phyloP scores from a whole-genome alignment of 2,329 filamentous ascomycete species.

The Colletotrichum falcatum region DNA sequence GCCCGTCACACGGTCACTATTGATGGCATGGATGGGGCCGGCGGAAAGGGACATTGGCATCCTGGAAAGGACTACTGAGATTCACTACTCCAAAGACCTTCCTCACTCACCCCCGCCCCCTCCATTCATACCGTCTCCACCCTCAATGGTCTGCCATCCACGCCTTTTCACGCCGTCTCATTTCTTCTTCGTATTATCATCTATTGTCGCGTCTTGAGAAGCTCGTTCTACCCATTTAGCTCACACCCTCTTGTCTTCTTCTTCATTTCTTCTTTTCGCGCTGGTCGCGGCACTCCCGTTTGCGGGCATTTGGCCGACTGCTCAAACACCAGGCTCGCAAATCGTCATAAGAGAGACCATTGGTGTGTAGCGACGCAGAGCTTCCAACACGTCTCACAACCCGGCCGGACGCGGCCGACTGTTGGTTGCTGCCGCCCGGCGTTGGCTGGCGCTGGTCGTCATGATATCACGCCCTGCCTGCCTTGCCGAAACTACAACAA shows the following conservation, averaged over 20 bases:
- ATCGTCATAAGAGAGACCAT: background rate
- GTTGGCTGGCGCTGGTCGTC: slow-evolving; percentile 24
- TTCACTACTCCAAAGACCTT: slow-evolving; percentile 21
- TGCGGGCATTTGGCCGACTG: background rate
- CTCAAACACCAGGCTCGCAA: background rate
- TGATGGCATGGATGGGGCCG: slow-evolving; percentile 20
- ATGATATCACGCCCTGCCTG: slow-evolving; percentile 30
- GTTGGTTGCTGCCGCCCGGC: slow-evolving; percentile 7
- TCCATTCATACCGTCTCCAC: slow-evolving; percentile 34
- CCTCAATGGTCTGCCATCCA: slow-evolving; percentile 32
- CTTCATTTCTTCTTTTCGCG: background rate
- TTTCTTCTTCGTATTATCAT: slow-evolving; percentile 40
- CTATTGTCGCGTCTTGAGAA: background rate
- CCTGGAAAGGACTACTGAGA: slow-evolving; percentile 9
- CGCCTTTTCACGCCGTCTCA: slow-evolving; percentile 29
- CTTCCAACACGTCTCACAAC: background rate
- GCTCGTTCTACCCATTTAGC: slow-evolving; percentile 5
- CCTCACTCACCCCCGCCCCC: slow-evolving; percentile 14
- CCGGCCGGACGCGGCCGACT: background rate
- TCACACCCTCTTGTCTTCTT: background rate
- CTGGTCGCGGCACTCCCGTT: slow-evolving; percentile 5
- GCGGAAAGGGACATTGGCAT: background rate
- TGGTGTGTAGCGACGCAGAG: background rate
- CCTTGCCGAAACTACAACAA: background rate
- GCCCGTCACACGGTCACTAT: slow-evolving; percentile 39